These are phyloP conservation scores for Sugiyamaella castrensis DNA, from an alignment of 1,139 yeast genomes.

Conservation along the genomic window DNA sequence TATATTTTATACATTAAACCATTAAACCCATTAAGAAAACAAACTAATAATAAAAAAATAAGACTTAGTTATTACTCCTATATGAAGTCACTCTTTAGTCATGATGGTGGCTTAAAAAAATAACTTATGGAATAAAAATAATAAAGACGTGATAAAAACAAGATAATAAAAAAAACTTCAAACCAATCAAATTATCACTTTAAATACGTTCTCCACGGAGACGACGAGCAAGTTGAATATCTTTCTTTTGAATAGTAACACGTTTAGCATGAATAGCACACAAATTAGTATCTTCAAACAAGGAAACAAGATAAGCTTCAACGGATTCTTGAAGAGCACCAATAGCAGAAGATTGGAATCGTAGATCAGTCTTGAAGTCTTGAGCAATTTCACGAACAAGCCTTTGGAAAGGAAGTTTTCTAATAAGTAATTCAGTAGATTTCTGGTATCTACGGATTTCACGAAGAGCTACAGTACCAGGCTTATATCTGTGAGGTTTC, in stretches of 20 bases:
- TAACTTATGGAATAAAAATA: too few species aligned
- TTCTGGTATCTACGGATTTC: conserved; percentile 99
- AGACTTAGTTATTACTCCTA: background rate
- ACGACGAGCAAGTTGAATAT: conserved; percentile 98
- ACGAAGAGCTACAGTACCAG: conserved; percentile 99
- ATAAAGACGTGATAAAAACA: background rate
- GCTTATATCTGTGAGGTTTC: conserved; percentile 99
- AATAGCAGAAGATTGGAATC: conserved; percentile 98
- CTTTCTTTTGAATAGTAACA: conserved; percentile 99
- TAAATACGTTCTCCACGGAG: conserved; percentile 74
- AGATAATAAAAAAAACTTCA: background rate
- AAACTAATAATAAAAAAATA: conserved; percentile 7
- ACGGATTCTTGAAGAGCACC: conserved; percentile 99
- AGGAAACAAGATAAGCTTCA: conserved; percentile 90
- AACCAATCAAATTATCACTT: conserved; percentile 1
- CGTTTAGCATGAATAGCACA: conserved; percentile 99
- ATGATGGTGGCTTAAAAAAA: too few species aligned
- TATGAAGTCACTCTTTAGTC: too few species aligned
- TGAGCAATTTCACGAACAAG: conserved; percentile 97
- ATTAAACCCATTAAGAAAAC: conserved; percentile 13
- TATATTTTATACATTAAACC: conserved; percentile 12
- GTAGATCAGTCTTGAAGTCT: conserved; percentile 95
- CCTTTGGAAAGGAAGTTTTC: conserved; percentile 99
- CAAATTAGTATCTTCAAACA: conserved; percentile 95
- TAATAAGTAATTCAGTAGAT: conserved; percentile 92